Evolutionary conservation across 768 basidiomycete species (phyloP).

Genomic region (Coprinellus micaceus): DNA sequence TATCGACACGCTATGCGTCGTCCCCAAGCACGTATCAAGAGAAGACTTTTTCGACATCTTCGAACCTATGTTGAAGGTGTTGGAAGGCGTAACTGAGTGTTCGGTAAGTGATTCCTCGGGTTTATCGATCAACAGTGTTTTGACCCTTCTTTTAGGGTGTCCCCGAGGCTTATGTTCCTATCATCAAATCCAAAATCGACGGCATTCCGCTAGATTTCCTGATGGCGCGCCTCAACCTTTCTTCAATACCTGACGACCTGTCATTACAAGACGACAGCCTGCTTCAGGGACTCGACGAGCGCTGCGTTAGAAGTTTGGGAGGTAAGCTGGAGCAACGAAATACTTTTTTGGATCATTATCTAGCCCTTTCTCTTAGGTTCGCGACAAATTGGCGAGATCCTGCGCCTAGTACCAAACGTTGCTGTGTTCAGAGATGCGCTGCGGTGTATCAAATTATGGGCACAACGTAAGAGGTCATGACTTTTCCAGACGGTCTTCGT

Average conservation of each 20-base stretch:
- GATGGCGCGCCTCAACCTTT: constrained; percentile 84
- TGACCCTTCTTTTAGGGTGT: constrained; percentile 61
- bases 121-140: not conserved
- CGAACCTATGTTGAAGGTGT: constrained; percentile 79
- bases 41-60: constrained; percentile 96
- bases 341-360: not conserved
- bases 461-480: constrained; percentile 63
- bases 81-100: constrained; percentile 84
- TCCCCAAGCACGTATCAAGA: constrained; percentile 91
- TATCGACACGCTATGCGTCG: constrained; percentile 98
- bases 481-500: not conserved
- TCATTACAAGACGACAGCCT: constrained; percentile 89
- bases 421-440: constrained; percentile 92
- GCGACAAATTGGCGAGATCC: constrained; percentile 91
- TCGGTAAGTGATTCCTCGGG: constrained; percentile 57
- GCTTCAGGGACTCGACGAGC: constrained; percentile 88
- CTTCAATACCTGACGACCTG: constrained; percentile 89
- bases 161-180: constrained; percentile 94
- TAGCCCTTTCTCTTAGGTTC: constrained; percentile 56
- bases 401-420: constrained; percentile 92
- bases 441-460: constrained; percentile 97
- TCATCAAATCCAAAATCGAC: constrained; percentile 86
- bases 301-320: constrained; percentile 91
- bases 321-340: constrained; percentile 43
- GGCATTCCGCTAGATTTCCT: constrained; percentile 93